Evolutionary conservation across 805 yeast genomes (phyloP), one percentile per base, ranked within the genome.

Genomic region (Starmerella davenportii): DNA sequence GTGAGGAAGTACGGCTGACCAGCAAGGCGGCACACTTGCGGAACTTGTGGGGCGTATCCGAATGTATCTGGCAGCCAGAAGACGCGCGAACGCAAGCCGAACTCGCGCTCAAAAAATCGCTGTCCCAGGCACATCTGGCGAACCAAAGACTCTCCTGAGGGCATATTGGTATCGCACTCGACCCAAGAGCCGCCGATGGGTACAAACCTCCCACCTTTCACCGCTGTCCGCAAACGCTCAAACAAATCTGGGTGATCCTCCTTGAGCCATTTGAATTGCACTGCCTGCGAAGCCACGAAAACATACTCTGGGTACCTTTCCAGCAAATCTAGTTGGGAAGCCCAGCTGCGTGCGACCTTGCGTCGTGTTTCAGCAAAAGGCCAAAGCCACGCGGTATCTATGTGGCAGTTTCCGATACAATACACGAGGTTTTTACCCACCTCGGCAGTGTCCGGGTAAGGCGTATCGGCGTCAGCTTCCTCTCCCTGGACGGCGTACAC

Each of bases 351-450:
- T 2, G 85, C 94, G 39, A 87, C 72, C 54, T 87, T 87, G 38
- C 96, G 70, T 50, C 79, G 76, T 1, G 96, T 82, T 56, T 90
- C 95, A 2, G 93, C 95, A 64, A 78, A 87, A n/a, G 95, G 96
- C 98, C 98, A 87, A 42, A 84, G 65, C 98, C 98, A 87, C 14
- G 96, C 96, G 15, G 96, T 87, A 53, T 87, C 98, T 49, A 85
- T 85, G 57, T 85, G 96, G 56, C 96, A 90, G 56, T 90, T 80
- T 32, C 98, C 98, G 47, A 90, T 68, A 7, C 80, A 93, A 57
- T 64, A 77, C 9, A 85, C 94, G 23, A 52, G 48, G 42, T 49
- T 62, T 32, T 51, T 44, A 29, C 46, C 50, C 39, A 53, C 5
- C 25, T 23, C 25, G 25, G 25, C 25, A 3, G 7, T 21, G 18